Evolutionary conservation across 225 moss, liverwort and hornwort genomes (phyloP).

Genomic region (Asterella californica): DNA sequence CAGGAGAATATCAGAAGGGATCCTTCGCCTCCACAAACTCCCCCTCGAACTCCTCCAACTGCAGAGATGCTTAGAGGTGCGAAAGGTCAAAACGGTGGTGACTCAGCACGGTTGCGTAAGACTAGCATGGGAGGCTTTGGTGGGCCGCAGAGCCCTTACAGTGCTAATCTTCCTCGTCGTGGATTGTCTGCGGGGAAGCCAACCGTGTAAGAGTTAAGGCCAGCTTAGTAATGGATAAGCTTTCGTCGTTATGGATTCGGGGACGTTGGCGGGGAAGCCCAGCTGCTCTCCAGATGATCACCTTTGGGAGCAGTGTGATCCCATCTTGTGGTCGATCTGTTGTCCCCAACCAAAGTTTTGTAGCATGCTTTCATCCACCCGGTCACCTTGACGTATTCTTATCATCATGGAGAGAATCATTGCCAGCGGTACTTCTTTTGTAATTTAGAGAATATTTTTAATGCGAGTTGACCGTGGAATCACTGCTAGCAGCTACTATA

Average conservation of each 20-base stretch:
- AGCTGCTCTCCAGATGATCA: not conserved
- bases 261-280: conserved; percentile 1
- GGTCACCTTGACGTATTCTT: not conserved
- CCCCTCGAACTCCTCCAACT: conserved; percentile 47
- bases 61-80: conserved; percentile 37
- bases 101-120: conserved; percentile 38
- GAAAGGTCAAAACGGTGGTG: conserved; percentile 32
- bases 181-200: conserved; percentile 42
- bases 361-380: conserved; percentile 21
- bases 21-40: conserved; percentile 45
- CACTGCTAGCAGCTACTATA: not conserved
- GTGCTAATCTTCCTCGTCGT: conserved; percentile 33
- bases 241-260: conserved; percentile 8
- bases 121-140: conserved; percentile 38
- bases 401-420: conserved; percentile 9
- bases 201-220: conserved; percentile 4
- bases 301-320: not conserved
- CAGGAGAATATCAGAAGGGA: conserved; percentile 66
- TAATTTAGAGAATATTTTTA: conserved; percentile 21
- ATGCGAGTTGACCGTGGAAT: conserved; percentile 11
- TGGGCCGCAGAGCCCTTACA: conserved; percentile 35
- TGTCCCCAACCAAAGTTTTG: conserved; percentile 21
- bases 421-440: conserved; percentile 11
- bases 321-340: conserved; percentile 14
- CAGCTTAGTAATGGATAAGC: not conserved